Percentiles rank a stretch among this genome's conserved stretches.
These are phyloP conservation scores for Cercospora sp. DNA, from an alignment of 2,329 filamentous ascomycete species.

Conservation along the genomic window DNA sequence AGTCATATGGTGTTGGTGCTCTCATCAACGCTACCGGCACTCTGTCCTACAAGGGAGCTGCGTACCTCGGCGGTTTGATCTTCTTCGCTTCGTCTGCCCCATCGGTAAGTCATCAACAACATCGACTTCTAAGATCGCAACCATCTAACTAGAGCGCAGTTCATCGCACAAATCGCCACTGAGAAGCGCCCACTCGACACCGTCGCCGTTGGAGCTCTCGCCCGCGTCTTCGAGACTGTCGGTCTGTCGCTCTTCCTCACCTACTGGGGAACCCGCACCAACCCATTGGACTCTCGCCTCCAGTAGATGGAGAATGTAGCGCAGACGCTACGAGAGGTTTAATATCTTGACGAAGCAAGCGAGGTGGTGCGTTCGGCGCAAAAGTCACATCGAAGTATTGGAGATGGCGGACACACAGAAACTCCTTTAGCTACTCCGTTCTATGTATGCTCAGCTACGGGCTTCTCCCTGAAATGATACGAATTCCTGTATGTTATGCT, in stretches of 20 bases:
- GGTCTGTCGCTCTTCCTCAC: slow-evolving; percentile 89
- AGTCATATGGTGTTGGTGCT: slow-evolving; percentile 49
- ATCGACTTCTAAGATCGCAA: too few species aligned
- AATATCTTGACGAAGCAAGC: slow-evolving; percentile 3
- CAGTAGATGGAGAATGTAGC: slow-evolving; percentile 45
- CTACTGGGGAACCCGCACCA: slow-evolving; percentile 96
- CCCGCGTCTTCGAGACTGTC: slow-evolving; percentile 88
- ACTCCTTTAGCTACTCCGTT: slow-evolving; percentile 14
- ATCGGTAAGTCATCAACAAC: slow-evolving; percentile 60
- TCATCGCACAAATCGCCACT: slow-evolving; percentile 80
- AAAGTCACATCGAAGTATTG: slow-evolving; percentile 1
- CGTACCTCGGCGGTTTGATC: slow-evolving; percentile 86
- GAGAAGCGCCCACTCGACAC: slow-evolving; percentile 93
- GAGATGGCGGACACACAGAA: slow-evolving; percentile 12
- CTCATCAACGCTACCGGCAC: slow-evolving; percentile 86
- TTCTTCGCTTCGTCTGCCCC: slow-evolving; percentile 90
- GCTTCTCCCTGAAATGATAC: slow-evolving; percentile 12
- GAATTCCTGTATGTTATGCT: neutral
- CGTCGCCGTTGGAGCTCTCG: slow-evolving; percentile 78
- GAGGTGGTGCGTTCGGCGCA: neutral
- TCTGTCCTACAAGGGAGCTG: slow-evolving; percentile 93
- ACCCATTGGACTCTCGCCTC: slow-evolving; percentile 86
- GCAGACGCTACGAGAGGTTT: slow-evolving; percentile 7
- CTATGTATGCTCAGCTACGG: slow-evolving; percentile 16
- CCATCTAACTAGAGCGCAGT: slow-evolving; percentile 53